Evolutionary conservation across 2,329 filamentous ascomycete species (phyloP), one percentile per base, ranked within the genome.

Genomic region (Scedosporium apiospermum): DNA sequence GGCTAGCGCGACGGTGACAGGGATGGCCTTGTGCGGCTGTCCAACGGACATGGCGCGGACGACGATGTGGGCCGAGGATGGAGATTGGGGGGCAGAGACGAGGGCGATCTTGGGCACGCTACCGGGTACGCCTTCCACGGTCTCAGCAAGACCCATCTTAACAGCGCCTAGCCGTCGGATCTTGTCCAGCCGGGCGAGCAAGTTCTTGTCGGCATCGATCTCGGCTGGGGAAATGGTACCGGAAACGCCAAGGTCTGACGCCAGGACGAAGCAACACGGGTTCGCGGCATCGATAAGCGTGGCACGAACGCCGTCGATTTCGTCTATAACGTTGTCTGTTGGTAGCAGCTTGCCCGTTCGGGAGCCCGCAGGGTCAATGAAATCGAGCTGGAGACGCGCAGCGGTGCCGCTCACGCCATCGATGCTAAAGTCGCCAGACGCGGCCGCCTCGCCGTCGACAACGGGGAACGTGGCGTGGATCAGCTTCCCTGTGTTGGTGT

Each of bases 401-500:
- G 76, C 82, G 0, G 76, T 80, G 0, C 86, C 85, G 1, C 82
- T 75, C 0, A 89, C 87, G 0, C 87, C 87, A 67, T 88, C 86
- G 65, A 89, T 87, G 1, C 74, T 72, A 68, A 86, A 87, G 10
- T 82, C 76, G 0, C 86, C 86, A 6, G 70, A 66, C 1, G 78
- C 75, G 2, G 74, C 75, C 5, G 81, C 76, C 63, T 82, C 77
- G 0, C 74, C 77, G 1, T 77, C 78, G 0, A 73, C 69, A 2
- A 87, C 76, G 0, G 76, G 73, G 66, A 89, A 89, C 0, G 75
- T 80, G 1, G 83, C 79, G 51, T 81, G 73, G 63, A 90, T 83
- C 27, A 86, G 71, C 69, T 90, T 90, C 18, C 75, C 74, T 0
- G 88, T 91, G 67, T 91, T 91, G 1, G 87, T 90, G 70, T 92